Base-by-base conservation (phyloP, 164 flowering plant species). In the Malania oleifera region DNA sequence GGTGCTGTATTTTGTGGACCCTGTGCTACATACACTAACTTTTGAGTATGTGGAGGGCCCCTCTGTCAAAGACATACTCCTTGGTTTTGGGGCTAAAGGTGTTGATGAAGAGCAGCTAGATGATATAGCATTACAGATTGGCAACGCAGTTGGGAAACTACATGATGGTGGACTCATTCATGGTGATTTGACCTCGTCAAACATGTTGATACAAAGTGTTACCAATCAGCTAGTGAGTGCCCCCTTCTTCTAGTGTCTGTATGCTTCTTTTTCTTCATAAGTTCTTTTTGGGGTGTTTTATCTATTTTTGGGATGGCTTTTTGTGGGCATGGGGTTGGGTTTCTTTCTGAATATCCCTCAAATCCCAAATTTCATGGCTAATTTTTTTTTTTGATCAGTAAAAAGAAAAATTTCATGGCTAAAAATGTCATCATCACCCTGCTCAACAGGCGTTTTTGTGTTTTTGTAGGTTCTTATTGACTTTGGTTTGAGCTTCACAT, bases 151-250 rank as follows among this genome's bases (percentile, higher is more conserved):
- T 68, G 97, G 77, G 20, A 95, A 89, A 65, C 54, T 95, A 28
- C 97, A 95, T 70, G 97, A 95, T 69, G 96, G 99, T 62, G 96
- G 96, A 44, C 78, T 95, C 38, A 67, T 88, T 70, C 99, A 91
- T 69, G 99, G 99, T 15, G 98, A 95, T 64, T 70, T 95, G 68
- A 95, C 98, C 50, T 89, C 99, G 56, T 95, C 99, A 52, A 95
- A 95, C 77, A 87, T 91, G 96, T 70, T 95, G 31, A 54, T 91
- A 14, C 69, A 65, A 20, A 73, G 44, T 65, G 79, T 67, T 62
- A 79, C 78, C 56, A 87, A 95, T 73, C 83, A 85, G 66, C 71
- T 93, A 82, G 99, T 93, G 63, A 77, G 82, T 41, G n/a, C n/a
- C 12, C 52, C 41, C 23, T 54, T 1, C 12, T 51, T 25, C n/a